A percentile compares a stretch with the other conserved stretches of the same genome.
Conservation (phyloP, 495 filamentous ascomycete species). For the Trichoderma parareesei region DNA sequence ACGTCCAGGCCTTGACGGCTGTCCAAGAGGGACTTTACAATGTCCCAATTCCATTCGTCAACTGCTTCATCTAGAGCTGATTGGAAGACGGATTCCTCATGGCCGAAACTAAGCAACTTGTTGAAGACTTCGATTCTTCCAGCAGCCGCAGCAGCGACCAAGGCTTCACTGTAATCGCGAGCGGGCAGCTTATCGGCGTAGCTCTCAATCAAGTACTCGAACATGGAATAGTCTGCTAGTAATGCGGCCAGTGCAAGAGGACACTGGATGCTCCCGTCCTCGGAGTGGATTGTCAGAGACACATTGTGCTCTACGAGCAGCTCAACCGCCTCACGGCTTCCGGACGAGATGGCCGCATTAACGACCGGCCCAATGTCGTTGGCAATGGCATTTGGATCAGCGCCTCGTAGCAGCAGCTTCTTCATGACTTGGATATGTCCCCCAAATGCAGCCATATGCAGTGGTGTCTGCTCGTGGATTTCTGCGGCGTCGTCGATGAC, state of each 20-base stretch:
- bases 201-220: conserved; percentile 20
- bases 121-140: neutral
- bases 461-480: conserved; percentile 21
- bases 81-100: neutral
- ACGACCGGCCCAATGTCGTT: conserved; percentile 25
- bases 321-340: conserved; percentile 25
- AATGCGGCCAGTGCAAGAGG: conserved; percentile 24
- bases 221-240: conserved; percentile 25
- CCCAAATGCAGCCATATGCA: conserved; percentile 29
- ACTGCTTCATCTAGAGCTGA: neutral
- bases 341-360: conserved; percentile 28
- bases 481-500: conserved; percentile 25
- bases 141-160: neutral
- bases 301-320: conserved; percentile 26
- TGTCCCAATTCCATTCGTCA: neutral
- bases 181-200: neutral
- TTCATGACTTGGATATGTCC: conserved; percentile 29
- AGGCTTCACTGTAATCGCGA: neutral
- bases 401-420: conserved; percentile 23
- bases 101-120: neutral
- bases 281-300: conserved; percentile 17
- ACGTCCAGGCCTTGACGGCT: neutral
- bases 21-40: neutral
- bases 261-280: conserved; percentile 16
- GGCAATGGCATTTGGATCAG: conserved; percentile 24